Evolutionary conservation across 225 moss, liverwort and hornwort species (phyloP), one percentile per base, ranked within the genome.

Genomic region (Asterella californica): DNA sequence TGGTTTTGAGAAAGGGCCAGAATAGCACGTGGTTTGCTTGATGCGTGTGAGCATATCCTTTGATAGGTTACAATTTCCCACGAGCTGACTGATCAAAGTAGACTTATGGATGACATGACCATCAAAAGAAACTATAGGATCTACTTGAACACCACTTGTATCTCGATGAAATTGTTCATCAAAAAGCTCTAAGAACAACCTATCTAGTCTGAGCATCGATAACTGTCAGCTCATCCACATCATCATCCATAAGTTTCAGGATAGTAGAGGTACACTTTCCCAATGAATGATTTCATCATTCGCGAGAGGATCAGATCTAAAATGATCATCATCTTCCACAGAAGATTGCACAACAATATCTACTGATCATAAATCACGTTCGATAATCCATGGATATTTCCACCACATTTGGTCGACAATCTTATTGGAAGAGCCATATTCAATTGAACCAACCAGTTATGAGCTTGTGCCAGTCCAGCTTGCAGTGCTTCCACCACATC

Each of bases 351-450:
- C 25, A 1, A 29, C 5, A 7, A 37, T 10, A 18, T 42, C 33
- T 9, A 0, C 12, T 10, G 46, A 37, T n/a, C 37, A 42, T 7
- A 72, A 45, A 37, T 10, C 27, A 0, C 10, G 22, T 29, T 81
- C 74, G 8, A 60, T 34, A 37, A 81, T 24, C 80, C 72, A 81
- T 2, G 80, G 37, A 27, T 2, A 57, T 19, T 74, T 42, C 80
- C 74, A 81, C 63, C 74, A 81, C 2, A 8, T 30, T 46, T 64
- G 38, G 61, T 74, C 47, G 37, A 18, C 9, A 49, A 17, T 15
- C 9, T 14, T 12, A 3, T 60, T 10, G 33, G 53, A 9, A 60
- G 81, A 49, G 46, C 27, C 81, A 81, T 76, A 42, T 66, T 32
- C 2, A 76, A 18, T 34, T 67, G 10, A 8, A 50, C 25, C 24